Evolutionary conservation across 2,329 filamentous ascomycete species (phyloP).

Genomic region (Cladosporium sp.): DNA sequence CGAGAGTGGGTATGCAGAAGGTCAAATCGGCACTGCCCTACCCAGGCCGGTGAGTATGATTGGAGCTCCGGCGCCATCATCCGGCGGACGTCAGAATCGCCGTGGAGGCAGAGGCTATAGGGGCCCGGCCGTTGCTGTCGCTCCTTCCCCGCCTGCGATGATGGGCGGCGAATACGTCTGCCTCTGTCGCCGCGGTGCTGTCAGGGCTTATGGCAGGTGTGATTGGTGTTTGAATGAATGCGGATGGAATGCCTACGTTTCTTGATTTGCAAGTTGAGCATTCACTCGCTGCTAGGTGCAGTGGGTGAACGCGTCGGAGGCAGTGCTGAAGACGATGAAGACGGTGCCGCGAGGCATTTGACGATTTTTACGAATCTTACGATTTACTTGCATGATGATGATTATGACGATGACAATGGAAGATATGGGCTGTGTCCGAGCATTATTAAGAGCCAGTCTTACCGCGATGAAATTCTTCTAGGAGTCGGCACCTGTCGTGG

Average conservation of each 20-base stretch:
- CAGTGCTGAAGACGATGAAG: constrained; percentile 5
- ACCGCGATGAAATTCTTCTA: no score
- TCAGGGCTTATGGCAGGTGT: constrained; percentile 40
- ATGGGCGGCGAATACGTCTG: constrained; percentile 25
- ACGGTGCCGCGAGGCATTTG: constrained; percentile 26
- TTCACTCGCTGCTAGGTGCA: no score
- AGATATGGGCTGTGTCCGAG: no score
- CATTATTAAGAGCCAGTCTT: no score
- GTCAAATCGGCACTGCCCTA: constrained; percentile 21
- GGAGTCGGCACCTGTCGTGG: no score
- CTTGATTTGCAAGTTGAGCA: no score
- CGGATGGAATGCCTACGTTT: constrained; percentile 29
- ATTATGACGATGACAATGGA: no score
- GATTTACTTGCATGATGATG: background rate
- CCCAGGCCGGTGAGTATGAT: constrained; percentile 9
- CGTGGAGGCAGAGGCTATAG: background rate
- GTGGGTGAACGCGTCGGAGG: no score
- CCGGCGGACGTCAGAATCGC: background rate
- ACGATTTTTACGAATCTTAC: constrained; percentile 13
- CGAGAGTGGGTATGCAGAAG: constrained; percentile 40
- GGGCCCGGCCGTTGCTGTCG: background rate
- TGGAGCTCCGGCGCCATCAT: background rate
- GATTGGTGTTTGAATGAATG: constrained; percentile 38
- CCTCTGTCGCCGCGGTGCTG: constrained; percentile 33
- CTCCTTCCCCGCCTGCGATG: constrained; percentile 4